Conservation (phyloP, 768 basidiomycete genomes). For the Cytidiella melzeri region DNA sequence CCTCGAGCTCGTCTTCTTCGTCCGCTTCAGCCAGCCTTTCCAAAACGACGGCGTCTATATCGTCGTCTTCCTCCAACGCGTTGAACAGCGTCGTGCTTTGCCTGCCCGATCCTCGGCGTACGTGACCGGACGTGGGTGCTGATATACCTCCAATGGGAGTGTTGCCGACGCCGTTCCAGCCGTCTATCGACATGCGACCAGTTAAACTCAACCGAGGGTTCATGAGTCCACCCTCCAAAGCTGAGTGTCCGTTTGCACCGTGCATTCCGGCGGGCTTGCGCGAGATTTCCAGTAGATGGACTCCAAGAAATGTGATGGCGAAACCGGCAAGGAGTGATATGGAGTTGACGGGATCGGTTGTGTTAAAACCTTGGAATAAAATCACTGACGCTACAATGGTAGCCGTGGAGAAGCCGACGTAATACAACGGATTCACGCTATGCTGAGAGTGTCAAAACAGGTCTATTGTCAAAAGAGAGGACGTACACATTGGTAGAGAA, state of each 20-base stretch:
- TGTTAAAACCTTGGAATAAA: constrained; percentile 97
- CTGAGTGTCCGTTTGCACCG: constrained; percentile 35
- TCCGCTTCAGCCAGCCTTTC: constrained; percentile 61
- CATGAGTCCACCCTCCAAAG: constrained; percentile 63
- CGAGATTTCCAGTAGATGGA: constrained; percentile 87
- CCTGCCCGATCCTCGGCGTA: constrained; percentile 59
- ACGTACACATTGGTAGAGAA: constrained; percentile 97
- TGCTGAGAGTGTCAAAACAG: neutral
- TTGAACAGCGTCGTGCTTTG: constrained; percentile 69
- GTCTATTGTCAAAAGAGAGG: too few species aligned
- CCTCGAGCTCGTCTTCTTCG: constrained; percentile 43
- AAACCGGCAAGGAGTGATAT: constrained; percentile 88
- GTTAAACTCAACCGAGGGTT: constrained; percentile 77
- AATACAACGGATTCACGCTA: constrained; percentile 97
- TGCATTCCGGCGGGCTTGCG: constrained; percentile 46
- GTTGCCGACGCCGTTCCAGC: constrained; percentile 47
- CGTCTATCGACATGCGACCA: constrained; percentile 76
- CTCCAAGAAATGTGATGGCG: constrained; percentile 90
- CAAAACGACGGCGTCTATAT: constrained; percentile 45
- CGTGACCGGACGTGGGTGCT: constrained; percentile 40
- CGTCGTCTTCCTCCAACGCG: constrained; percentile 56
- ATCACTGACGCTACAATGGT: constrained; percentile 94
- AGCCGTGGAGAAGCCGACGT: constrained; percentile 91
- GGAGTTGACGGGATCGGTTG: constrained; percentile 72
- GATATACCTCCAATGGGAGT: constrained; percentile 26